Conservation (phyloP, 2,329 filamentous ascomycete genomes). For the Penicillium nordicum region DNA sequence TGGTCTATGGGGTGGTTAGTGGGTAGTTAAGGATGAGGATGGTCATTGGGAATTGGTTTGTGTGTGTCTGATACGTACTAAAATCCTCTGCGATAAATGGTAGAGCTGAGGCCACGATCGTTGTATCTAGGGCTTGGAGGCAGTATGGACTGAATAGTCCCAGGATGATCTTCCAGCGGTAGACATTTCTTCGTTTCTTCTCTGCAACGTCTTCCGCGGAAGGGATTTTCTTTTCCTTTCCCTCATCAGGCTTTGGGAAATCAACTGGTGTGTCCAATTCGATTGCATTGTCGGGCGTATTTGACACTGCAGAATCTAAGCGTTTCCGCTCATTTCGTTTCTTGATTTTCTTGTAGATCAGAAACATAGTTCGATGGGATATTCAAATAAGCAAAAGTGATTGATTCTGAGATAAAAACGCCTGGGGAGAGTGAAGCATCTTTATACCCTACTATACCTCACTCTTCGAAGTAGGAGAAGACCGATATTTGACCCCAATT, state of each 20-base stretch:
- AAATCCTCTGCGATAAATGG: slow-evolving; percentile 65
- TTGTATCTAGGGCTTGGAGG: slow-evolving; percentile 61
- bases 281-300: neutral
- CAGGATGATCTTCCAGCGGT: slow-evolving; percentile 59
- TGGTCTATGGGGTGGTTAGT: slow-evolving; percentile 38
- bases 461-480: neutral
- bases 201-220: neutral
- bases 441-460: neutral
- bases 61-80: neutral
- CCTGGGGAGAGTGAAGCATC: neutral
- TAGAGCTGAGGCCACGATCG: slow-evolving; percentile 60
- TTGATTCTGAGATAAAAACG: neutral
- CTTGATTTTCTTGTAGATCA: slow-evolving; percentile 1
- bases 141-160: slow-evolving; percentile 60
- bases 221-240: neutral
- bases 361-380: neutral
- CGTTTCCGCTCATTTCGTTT: neutral
- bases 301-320: neutral
- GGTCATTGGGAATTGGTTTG: no score
- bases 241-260: neutral
- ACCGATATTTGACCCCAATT: neutral
- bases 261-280: neutral
- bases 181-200: slow-evolving; percentile 26
- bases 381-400: neutral
- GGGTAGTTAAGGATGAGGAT: no score